Evolutionary conservation across 2,329 filamentous ascomycete species (phyloP).

Genomic region (Colletotrichum chlorophyti): DNA sequence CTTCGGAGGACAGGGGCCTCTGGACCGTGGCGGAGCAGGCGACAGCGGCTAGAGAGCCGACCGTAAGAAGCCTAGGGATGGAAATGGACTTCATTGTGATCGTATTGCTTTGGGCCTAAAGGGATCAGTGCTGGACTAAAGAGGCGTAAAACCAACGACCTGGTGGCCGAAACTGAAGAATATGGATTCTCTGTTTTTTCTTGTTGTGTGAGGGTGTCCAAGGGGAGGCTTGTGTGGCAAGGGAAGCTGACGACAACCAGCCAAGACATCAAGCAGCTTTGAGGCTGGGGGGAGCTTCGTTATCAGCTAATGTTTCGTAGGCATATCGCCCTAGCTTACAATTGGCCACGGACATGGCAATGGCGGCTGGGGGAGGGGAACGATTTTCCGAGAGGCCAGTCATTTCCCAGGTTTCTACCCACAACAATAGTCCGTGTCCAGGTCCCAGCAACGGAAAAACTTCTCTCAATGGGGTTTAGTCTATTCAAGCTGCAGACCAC

Average conservation of each 20-base stretch:
- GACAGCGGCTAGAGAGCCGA: conserved; percentile 33
- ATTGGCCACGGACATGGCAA: conserved; percentile 28
- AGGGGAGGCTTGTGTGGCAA: conserved; percentile 29
- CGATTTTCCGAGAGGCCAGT: conserved; percentile 5
- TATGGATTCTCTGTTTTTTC: not conserved
- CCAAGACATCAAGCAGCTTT: conserved; percentile 35
- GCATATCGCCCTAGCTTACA: conserved; percentile 19
- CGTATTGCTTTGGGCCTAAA: conserved; percentile 12
- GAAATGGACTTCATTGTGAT: conserved; percentile 39
- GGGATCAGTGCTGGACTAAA: not conserved
- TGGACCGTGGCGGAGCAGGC: conserved; percentile 27
- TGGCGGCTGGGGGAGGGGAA: not conserved
- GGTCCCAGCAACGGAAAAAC: not conserved
- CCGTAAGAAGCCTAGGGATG: conserved; percentile 40
- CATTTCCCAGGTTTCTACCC: not conserved
- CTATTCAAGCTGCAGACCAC: conserved; percentile 6
- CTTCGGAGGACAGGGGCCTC: conserved; percentile 32
- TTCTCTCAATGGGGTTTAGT: conserved; percentile 5
- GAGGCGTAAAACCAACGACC: not conserved
- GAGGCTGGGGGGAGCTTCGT: conserved; percentile 1
- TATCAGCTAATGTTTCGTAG: conserved; percentile 2
- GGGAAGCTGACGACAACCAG: conserved; percentile 33
- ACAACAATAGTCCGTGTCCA: conserved; percentile 7
- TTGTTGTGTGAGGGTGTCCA: too few relatives aligned
- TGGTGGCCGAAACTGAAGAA: not conserved